Base-by-base conservation (phyloP, 345 rosid species). In the Jatropha curcas region DNA sequence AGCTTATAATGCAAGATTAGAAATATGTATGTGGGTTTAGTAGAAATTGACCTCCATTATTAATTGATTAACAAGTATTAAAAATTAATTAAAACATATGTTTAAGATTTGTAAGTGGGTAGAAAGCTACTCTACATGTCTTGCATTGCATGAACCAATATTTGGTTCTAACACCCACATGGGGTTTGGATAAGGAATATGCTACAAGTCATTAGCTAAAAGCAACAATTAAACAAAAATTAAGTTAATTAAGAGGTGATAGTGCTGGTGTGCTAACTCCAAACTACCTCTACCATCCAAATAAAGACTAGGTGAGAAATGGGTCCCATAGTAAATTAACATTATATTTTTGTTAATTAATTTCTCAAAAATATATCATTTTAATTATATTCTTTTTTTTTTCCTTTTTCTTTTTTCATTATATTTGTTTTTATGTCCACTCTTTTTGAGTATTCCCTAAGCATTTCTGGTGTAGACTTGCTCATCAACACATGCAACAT, bases 401-500 rank as follows among this genome's bases (percentile, higher is more conserved):
- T 37, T 27, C 11, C 28, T 35, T 50, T 48, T 59, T 52, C 41
- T 43, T 9, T 37, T 10, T 5, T 5, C 5, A 37, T 37, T 37
- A 4, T 37, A 37, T 37, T 8, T 24, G 35, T 35, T 52, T 67
- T 55, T 28, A 53, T 56, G 2, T 28, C 33, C 69, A 51, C 25
- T 63, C 1, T 58, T 70, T 20, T 67, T 68, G 77, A 71, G 82
- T 75, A 58, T 28, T 35, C 71, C 76, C 79, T n/a, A 78, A 81
- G 79, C 70, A 61, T 77, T 75, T 73, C 76, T 81, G 77, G 79
- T 81, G 70, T 70, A 71, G 56, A 67, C 67, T 59, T 66, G 53
- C 71, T 55, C 50, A 30, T 65, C 57, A 25, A 71, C 79, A 74
- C 80, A 72, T 72, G 74, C 72, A 61, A 0, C 79, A 74, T 74